Evolutionary conservation across 2,329 filamentous ascomycete species (phyloP).

Genomic region (Aspergillus calidoustus): DNA sequence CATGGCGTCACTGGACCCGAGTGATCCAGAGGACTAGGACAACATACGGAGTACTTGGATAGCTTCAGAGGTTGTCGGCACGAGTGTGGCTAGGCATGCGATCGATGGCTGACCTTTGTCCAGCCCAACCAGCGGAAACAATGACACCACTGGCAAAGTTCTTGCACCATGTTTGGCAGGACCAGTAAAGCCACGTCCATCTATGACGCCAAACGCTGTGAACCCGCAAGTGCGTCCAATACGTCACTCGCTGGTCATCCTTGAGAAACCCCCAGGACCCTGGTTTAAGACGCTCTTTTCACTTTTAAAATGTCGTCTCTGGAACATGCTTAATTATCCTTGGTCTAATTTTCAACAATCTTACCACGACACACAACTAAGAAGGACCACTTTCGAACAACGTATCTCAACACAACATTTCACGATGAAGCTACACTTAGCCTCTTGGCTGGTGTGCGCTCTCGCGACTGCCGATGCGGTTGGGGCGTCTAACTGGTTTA

Average conservation of each 20-base stretch:
- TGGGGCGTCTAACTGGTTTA: slow-evolving; percentile 81
- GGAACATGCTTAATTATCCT: neutral
- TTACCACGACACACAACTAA: neutral
- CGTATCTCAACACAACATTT: neutral
- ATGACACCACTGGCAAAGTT: slow-evolving; percentile 14
- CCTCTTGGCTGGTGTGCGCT: slow-evolving; percentile 70
- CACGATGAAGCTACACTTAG: slow-evolving; percentile 76
- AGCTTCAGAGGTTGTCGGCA: neutral
- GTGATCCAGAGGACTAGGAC: neutral
- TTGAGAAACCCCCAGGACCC: slow-evolving; percentile 7
- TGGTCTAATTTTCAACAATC: neutral
- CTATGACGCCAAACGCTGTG: slow-evolving; percentile 26
- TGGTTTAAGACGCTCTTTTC: slow-evolving; percentile 4
- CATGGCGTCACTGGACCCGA: slow-evolving; percentile 7
- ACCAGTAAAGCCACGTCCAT: slow-evolving; percentile 14
- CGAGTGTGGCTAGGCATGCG: neutral
- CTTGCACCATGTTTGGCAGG: slow-evolving; percentile 7
- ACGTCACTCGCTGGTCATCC: slow-evolving; percentile 42
- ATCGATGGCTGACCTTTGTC: neutral
- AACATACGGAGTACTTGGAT: neutral
- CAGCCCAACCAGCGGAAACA: neutral
- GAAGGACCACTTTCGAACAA: neutral
- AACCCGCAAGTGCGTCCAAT: slow-evolving; percentile 20
- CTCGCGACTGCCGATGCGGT: slow-evolving; percentile 70
- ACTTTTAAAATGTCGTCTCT: neutral